Evolutionary conservation across 148 eudicot genomes (phyloP).

Genomic region (Nepenthes mirabilis): DNA sequence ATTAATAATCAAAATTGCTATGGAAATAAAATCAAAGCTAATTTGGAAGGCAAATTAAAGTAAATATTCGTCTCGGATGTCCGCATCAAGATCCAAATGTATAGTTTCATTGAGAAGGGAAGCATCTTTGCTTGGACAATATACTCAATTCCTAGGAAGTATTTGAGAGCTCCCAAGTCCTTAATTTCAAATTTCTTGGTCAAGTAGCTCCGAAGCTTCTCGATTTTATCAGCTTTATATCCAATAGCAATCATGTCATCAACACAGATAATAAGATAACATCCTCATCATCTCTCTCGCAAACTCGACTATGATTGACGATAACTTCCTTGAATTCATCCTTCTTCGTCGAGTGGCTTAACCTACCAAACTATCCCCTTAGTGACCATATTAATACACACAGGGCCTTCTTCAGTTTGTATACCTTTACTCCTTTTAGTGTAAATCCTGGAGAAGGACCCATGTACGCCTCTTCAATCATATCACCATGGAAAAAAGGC

Average conservation of each 20-base stretch:
- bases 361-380: not conserved
- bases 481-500: slow-evolving; percentile 1
- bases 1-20: no score
- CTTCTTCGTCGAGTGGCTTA: not conserved
- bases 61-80: no score
- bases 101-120: not conserved
- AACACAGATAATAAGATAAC: not conserved
- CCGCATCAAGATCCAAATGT: not conserved
- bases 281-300: no score
- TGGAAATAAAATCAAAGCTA: no score
- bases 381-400: not conserved
- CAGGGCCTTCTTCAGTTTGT: not conserved
- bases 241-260: not conserved
- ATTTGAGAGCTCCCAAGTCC: not conserved
- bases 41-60: no score
- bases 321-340: not conserved
- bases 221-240: not conserved
- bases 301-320: not conserved
- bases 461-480: not conserved
- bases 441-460: not conserved
- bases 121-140: not conserved
- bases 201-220: not conserved
- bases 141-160: not conserved
- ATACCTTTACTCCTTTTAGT: not conserved
- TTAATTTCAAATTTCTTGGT: not conserved